Evolutionary conservation across 805 yeast species (phyloP).

Genomic region (Kurtzmaniella fragi): DNA sequence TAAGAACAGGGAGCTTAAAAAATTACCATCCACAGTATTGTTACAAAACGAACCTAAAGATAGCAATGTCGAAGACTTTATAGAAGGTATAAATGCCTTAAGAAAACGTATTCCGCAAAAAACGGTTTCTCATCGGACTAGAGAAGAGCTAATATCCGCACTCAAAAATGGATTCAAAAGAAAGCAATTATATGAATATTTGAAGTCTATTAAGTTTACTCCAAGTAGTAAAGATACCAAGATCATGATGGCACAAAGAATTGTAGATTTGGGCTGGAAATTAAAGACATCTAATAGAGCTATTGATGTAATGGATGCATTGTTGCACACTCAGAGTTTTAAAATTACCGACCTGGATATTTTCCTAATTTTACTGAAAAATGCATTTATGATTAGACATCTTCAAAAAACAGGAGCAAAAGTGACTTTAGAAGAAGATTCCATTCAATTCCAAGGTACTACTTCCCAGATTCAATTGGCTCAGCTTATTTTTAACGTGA

Average conservation of each 20-base stretch:
- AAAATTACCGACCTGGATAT: constrained; percentile 32
- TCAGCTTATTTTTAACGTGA: constrained; percentile 30
- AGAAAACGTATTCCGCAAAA: no score
- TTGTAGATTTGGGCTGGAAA: constrained; percentile 33
- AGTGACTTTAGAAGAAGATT: constrained; percentile 26
- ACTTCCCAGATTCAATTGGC: constrained; percentile 39
- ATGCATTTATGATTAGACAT: constrained; percentile 34
- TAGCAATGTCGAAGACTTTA: no score
- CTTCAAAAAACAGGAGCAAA: constrained; percentile 38
- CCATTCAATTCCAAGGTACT: constrained; percentile 36
- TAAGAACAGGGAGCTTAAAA: no score
- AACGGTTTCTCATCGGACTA: no score
- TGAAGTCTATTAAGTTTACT: no score
- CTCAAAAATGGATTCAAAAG: no score
- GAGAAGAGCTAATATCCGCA: no score
- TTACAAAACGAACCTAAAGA: no score
- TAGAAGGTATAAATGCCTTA: no score
- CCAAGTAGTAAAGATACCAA: constrained; percentile 9
- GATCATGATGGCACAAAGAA: constrained; percentile 12
- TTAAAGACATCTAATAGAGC: constrained; percentile 14
- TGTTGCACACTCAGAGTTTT: constrained; percentile 25
- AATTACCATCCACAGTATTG: no score
- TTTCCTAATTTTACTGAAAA: constrained; percentile 34
- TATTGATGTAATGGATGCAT: constrained; percentile 21
- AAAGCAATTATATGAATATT: no score